Base-by-base conservation (phyloP, 352 stramenopile species). In the Globisporangium solare region DNA sequence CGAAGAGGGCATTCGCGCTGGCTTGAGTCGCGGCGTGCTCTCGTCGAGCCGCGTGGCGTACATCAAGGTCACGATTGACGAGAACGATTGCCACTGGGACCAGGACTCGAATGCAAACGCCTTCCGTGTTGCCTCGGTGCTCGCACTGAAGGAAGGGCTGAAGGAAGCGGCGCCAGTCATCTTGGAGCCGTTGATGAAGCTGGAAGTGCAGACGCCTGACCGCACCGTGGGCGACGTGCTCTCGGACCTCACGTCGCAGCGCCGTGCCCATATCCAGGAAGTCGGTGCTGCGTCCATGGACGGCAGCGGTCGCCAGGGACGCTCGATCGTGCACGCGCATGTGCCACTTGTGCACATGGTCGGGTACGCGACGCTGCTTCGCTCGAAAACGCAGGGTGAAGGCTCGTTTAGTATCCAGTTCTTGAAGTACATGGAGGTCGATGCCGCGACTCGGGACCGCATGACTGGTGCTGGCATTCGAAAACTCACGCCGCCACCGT, bases 321-420 rank as follows among this genome's bases (percentile, higher is more conserved):
- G 78, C 22, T 80, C 79, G 3, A 68, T 86, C 40, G 71, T 94
- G 22, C 64, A 82, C 50, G 76, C 76, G 5, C 65, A 89, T 41
- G 82, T 91, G 43, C 82, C 84, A 37, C 63, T 92, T 20, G 71
- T 64, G 39, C 64, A 89, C 67, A 89, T 94, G 79, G 71, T 94
- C 40, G 84, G 84, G 6, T 94, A 89, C 60, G 73, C 84, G 41
- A 94, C 84, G 14, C 43, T 83, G 20, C 53, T 94, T 47, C 84
- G 84, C 6, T 94, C 84, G 8, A 87, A 82, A 58, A 94, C 84
- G 10, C 74, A 88, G 55, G 81, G 84, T 40, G 75, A 93, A 71
- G 83, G 78, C 27, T 81, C 73, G n/a, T 93, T 93, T 58, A 76
- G 67, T 22, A 89, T 90, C 43, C 72, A 87, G 42, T 89, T 90